Evolutionary conservation across 805 yeast species (phyloP), one percentile per base, ranked within the genome.

Genomic region (Nakazawaea wickerhamii): DNA sequence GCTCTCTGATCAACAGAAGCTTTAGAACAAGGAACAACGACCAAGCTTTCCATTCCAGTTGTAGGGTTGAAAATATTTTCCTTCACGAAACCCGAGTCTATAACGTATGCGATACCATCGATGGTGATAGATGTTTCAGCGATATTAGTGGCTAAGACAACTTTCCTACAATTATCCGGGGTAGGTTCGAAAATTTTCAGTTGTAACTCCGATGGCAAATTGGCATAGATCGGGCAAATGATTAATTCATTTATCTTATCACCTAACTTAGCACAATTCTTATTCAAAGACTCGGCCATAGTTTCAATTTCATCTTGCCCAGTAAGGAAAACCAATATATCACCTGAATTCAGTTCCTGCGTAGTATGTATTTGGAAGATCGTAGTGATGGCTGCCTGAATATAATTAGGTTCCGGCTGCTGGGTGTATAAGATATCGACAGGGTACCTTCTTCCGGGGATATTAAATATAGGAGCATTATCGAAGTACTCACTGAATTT

Each of bases 1-100:
- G 96, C 90, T 55, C 99, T 71, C 64, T 93, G 99, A 54, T 88
- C 90, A 0, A 96, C 97, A 33, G 95, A 89, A 0, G 99, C 99
- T 55, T 81, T 81, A 0, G 98, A 90, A 49, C 95, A 88, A 0
- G 96, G 95, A 13, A 82, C 77, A 4, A 93, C 89, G 36, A 83
- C 77, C 46, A 93, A 70, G 26, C 90, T 81, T 46, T 89, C 95
- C 79, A 91, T 90, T 13, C 97, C 90, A 5, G 88, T 80, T 18
- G 83, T 64, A 1, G 97, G 88, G 54, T 90, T 89, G 63, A 77
- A 91, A 3, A 87, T 84, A 55, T 88, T 91, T 53, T 90, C 93
- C 62, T 93, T 93, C 18, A 90, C 91, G 58, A 86, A 88, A 0
- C 99, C 99, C 0, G 96, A 88, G 60, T 93, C 99, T 33, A 93